Percentiles rank a stretch among this genome's conserved stretches.
phyloP scores from a whole-genome alignment of 306 rosid genomes.

The Heteromeles arbutifolia region DNA sequence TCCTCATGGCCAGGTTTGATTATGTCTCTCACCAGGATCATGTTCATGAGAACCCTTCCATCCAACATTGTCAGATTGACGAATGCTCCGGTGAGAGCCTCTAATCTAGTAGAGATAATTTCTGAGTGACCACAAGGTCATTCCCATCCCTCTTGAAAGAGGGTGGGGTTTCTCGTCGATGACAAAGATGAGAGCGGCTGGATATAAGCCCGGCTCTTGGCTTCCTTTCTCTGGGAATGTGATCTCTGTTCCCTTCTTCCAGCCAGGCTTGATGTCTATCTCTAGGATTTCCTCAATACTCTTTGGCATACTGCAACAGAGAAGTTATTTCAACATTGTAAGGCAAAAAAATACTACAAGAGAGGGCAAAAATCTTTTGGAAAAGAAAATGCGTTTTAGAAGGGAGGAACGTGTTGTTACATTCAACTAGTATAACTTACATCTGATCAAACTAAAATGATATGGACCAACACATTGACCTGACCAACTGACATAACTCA shows the following conservation, averaged over 20 bases:
- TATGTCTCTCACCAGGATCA: slow-evolving; percentile 33
- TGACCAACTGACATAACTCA: too few relatives aligned
- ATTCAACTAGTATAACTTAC: too few relatives aligned
- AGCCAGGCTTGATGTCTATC: slow-evolving; percentile 64
- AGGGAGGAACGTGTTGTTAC: too few relatives aligned
- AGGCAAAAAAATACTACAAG: too few relatives aligned
- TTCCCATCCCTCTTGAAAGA: slow-evolving; percentile 54
- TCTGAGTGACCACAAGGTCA: slow-evolving; percentile 40
- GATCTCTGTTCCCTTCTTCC: slow-evolving; percentile 74
- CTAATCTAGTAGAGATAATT: slow-evolving; percentile 32
- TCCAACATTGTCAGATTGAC: slow-evolving; percentile 52
- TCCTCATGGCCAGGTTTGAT: slow-evolving; percentile 53
- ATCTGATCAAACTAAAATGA: too few relatives aligned
- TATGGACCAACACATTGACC: too few relatives aligned
- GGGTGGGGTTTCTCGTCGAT: slow-evolving; percentile 64
- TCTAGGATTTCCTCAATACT: slow-evolving; percentile 47
- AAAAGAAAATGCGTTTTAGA: too few relatives aligned
- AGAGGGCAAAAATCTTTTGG: too few relatives aligned
- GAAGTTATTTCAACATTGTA: background rate
- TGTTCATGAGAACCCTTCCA: slow-evolving; percentile 52
- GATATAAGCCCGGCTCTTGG: slow-evolving; percentile 41
- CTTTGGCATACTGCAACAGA: slow-evolving; percentile 39
- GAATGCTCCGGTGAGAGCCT: slow-evolving; percentile 61
- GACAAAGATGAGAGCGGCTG: slow-evolving; percentile 56
- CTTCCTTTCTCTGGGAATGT: slow-evolving; percentile 64